Conservation (phyloP, 1,284 basidiomycete genomes). For the Sporisorium iseilematis-ciliati region DNA sequence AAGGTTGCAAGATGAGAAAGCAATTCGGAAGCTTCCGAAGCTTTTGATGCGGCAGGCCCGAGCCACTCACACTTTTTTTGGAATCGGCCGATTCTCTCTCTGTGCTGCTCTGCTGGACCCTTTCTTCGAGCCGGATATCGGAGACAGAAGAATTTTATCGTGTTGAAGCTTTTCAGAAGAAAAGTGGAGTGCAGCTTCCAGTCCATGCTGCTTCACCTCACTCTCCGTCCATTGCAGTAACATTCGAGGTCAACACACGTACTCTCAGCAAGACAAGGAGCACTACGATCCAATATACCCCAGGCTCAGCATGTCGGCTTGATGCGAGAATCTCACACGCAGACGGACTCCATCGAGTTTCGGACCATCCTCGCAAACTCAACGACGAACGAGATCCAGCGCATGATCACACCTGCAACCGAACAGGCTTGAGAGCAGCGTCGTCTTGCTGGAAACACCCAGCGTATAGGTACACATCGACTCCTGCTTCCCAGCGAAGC, state of each 20-base stretch:
- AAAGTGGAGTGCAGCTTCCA: slow-evolving; percentile 19
- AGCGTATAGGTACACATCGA: not conserved
- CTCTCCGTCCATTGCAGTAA: not conserved
- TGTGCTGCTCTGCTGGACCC: slow-evolving; percentile 13
- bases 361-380: not conserved
- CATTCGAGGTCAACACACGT: not conserved
- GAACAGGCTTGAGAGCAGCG: not conserved
- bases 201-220: not conserved
- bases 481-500: not conserved
- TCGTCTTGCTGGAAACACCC: not conserved
- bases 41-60: slow-evolving; percentile 20
- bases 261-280: not conserved
- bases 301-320: slow-evolving; percentile 13
- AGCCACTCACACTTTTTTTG: slow-evolving; percentile 20
- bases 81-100: slow-evolving; percentile 9
- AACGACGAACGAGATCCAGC: not conserved
- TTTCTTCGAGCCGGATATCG: slow-evolving; percentile 35
- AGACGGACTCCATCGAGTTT: not conserved
- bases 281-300: slow-evolving; percentile 3
- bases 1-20: not conserved
- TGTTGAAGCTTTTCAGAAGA: slow-evolving; percentile 12
- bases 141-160: slow-evolving; percentile 18
- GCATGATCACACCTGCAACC: not conserved
- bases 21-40: slow-evolving; percentile 13
- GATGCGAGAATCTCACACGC: not conserved